Conservation (phyloP, 495 filamentous ascomycete genomes). For the Aspergillus funiculosus region DNA sequence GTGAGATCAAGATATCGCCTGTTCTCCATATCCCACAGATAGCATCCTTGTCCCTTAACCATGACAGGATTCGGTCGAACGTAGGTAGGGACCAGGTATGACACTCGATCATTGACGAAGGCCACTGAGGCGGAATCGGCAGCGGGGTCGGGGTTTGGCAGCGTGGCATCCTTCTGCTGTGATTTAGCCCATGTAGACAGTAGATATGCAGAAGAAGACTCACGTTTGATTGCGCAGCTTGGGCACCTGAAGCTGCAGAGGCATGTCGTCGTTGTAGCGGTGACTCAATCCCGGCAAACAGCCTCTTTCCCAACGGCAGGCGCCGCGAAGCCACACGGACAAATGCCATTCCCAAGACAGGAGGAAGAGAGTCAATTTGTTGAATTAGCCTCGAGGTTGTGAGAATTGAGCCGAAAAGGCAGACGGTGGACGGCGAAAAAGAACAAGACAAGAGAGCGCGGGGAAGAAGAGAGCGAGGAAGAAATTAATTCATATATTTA, state of each 20-base stretch:
- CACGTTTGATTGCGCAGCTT: slow-evolving; percentile 24
- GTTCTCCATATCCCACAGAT: slow-evolving; percentile 86
- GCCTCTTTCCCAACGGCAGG: slow-evolving; percentile 29
- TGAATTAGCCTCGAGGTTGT: slow-evolving; percentile 13
- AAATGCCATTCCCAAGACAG: slow-evolving; percentile 17
- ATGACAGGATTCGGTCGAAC: slow-evolving; percentile 87
- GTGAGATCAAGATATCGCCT: slow-evolving; percentile 89
- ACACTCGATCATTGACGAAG: slow-evolving; percentile 63
- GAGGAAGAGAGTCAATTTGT: not conserved
- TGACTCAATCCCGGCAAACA: slow-evolving; percentile 33
- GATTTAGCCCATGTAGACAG: too few relatives aligned
- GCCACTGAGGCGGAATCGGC: slow-evolving; percentile 69
- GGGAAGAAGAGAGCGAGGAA: slow-evolving; percentile 2
- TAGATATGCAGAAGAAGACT: not conserved
- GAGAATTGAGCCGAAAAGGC: not conserved
- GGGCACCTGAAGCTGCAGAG: slow-evolving; percentile 25
- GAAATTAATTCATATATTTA: too few relatives aligned
- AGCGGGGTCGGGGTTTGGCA: slow-evolving; percentile 74
- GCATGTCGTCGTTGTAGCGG: slow-evolving; percentile 36
- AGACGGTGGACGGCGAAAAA: slow-evolving; percentile 4
- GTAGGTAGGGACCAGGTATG: slow-evolving; percentile 94
- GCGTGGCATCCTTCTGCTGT: slow-evolving; percentile 52
- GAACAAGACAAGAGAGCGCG: slow-evolving; percentile 4
- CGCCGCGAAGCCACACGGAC: slow-evolving; percentile 39
- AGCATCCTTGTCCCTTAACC: slow-evolving; percentile 75